Percentiles rank a stretch among this genome's conserved stretches.
These are phyloP conservation scores for Plectosphaerella plurivora DNA, from an alignment of 2,329 filamentous ascomycete species.

Conservation along the genomic window DNA sequence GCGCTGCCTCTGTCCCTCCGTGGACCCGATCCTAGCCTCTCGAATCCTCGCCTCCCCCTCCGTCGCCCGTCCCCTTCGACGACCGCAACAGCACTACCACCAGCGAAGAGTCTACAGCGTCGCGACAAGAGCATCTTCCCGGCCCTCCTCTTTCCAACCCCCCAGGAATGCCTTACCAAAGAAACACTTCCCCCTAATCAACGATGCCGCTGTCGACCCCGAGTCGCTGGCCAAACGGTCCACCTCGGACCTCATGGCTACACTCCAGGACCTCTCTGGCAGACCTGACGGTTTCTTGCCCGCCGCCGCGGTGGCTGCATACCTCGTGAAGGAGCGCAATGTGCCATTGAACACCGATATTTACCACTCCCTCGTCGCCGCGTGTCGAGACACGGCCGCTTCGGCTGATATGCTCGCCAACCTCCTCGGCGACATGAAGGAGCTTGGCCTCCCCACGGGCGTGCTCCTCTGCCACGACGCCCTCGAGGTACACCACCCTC, in stretches of 20 bases:
- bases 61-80: slow-evolving; percentile 9
- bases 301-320: slow-evolving; percentile 45
- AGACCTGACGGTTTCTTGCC: slow-evolving; percentile 29
- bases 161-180: no score
- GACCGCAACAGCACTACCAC: no score
- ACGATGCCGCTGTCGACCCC: no score
- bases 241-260: slow-evolving; percentile 5
- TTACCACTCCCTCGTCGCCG: slow-evolving; percentile 72
- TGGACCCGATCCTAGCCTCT: slow-evolving; percentile 34
- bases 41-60: slow-evolving; percentile 20
- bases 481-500: slow-evolving; percentile 48
- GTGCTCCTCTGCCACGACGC: slow-evolving; percentile 66
- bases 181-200: no score
- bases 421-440: slow-evolving; percentile 70
- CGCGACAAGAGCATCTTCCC: no score
- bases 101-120: no score
- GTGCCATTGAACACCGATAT: slow-evolving; percentile 53
- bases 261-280: slow-evolving; percentile 34
- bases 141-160: no score
- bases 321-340: slow-evolving; percentile 51
- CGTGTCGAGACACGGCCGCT: slow-evolving; percentile 64
- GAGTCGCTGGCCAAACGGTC: not conserved
- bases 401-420: slow-evolving; percentile 58
- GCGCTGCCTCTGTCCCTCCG: slow-evolving; percentile 58
- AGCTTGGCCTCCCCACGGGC: slow-evolving; percentile 54